Percentiles rank a stretch among this genome's conserved stretches.
phyloP scores from a whole-genome alignment of 1,284 basidiomycete genomes.

The Cryptococcus neoformans region DNA sequence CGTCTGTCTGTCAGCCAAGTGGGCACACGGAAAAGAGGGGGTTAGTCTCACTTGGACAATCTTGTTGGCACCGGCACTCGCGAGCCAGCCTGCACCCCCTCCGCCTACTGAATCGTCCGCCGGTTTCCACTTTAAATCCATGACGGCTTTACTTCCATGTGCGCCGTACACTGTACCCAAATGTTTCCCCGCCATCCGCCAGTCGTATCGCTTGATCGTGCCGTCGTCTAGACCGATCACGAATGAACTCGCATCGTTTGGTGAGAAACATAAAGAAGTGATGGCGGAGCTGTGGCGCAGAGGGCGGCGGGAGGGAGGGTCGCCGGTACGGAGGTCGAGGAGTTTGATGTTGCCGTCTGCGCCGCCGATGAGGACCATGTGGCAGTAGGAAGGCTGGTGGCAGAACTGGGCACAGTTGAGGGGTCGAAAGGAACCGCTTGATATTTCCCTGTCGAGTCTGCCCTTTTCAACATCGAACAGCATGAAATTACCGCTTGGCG shows the following conservation, averaged over 20 bases:
- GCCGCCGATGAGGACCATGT: conserved; percentile 75
- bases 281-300: conserved; percentile 71
- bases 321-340: conserved; percentile 71
- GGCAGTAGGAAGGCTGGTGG: conserved; percentile 60
- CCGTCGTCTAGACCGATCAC: conserved; percentile 79
- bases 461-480: conserved; percentile 77
- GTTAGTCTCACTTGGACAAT: conserved; percentile 64
- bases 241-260: conserved; percentile 64
- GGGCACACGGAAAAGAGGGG: conserved; percentile 7
- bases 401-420: conserved; percentile 61
- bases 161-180: conserved; percentile 73
- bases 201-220: conserved; percentile 64
- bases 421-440: conserved; percentile 68
- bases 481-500: conserved; percentile 75
- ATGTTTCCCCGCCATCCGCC: conserved; percentile 61
- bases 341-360: conserved; percentile 59
- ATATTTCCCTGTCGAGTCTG: conserved; percentile 68
- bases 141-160: conserved; percentile 66
- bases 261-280: conserved; percentile 69
- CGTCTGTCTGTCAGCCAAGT: background rate
- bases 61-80: conserved; percentile 74
- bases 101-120: conserved; percentile 19
- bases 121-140: conserved; percentile 69
- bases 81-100: conserved; percentile 66
- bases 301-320: conserved; percentile 61